These are phyloP conservation scores for Microcyclosporella mali DNA, from an alignment of 2,329 filamentous ascomycete species.

Conservation along the genomic window DNA sequence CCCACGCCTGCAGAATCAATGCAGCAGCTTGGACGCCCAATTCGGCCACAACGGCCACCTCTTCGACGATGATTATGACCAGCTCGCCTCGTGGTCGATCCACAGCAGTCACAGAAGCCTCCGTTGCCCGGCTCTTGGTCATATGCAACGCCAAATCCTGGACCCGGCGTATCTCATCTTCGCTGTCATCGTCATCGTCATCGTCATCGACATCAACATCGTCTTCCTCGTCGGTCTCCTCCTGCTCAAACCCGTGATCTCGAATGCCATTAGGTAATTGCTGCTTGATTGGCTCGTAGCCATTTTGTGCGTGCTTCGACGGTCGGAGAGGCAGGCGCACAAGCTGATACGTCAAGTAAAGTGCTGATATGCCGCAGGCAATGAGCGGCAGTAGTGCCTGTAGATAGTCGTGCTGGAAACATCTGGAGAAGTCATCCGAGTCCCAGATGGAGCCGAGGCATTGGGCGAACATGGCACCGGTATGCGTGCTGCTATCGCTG, in stretches of 20 bases:
- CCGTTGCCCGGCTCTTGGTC: constrained; percentile 45
- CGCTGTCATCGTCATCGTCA: constrained; percentile 31
- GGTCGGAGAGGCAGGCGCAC: constrained; percentile 36
- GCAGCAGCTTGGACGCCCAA: constrained; percentile 62
- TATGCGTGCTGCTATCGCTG: neutral
- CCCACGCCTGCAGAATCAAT: constrained; percentile 56
- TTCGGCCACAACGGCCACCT: constrained; percentile 65
- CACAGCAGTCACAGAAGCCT: constrained; percentile 56
- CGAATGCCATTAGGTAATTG: constrained; percentile 18
- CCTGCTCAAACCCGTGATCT: constrained; percentile 30
- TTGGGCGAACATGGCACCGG: constrained; percentile 41
- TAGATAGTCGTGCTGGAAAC: constrained; percentile 65
- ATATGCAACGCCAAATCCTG: constrained; percentile 50
- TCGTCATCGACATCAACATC: constrained; percentile 26
- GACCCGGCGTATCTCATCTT: constrained; percentile 55
- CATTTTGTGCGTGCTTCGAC: constrained; percentile 31
- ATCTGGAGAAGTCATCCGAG: constrained; percentile 55
- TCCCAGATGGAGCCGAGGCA: constrained; percentile 56
- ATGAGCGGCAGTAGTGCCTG: constrained; percentile 72
- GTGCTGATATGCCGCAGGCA: constrained; percentile 62
- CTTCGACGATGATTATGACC: constrained; percentile 65
- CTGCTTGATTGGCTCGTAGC: constrained; percentile 52
- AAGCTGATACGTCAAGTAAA: constrained; percentile 57
- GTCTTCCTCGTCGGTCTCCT: constrained; percentile 17
- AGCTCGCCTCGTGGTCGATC: constrained; percentile 71